Evolutionary conservation across 2,329 filamentous ascomycete species (phyloP).

Genomic region (Colletotrichum sp.): DNA sequence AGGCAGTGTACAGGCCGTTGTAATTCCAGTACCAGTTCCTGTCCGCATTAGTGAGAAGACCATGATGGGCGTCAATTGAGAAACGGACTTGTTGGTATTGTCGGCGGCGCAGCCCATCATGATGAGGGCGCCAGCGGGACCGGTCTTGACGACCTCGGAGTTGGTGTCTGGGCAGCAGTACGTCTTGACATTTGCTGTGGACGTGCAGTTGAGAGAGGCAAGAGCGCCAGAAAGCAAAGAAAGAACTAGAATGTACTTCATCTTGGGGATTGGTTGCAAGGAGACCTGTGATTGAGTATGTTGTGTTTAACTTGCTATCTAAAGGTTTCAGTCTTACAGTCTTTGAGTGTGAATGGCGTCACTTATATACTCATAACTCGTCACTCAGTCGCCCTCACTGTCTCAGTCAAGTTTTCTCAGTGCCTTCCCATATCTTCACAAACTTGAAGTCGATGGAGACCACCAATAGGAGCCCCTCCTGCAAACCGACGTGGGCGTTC

Average conservation of each 20-base stretch:
- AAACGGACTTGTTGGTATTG: constrained; percentile 11
- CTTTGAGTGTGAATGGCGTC: not conserved
- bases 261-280: not conserved
- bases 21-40: constrained; percentile 23
- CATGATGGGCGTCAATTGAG: not conserved
- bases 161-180: constrained; percentile 22
- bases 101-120: constrained; percentile 22
- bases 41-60: not conserved
- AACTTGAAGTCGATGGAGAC: accelerated
- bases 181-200: constrained; percentile 14
- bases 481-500: not conserved
- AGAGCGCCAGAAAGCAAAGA: not conserved
- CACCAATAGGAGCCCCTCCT: not conserved
- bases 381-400: not conserved
- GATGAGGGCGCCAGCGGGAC: constrained; percentile 7
- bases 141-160: constrained; percentile 21
- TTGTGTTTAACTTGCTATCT: not conserved
- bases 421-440: not conserved
- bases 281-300: accelerated
- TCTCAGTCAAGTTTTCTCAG: not conserved
- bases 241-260: constrained; percentile 3
- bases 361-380: not conserved
- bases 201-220: constrained; percentile 22
- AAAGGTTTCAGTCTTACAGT: not conserved
- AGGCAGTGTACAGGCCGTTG: constrained; percentile 22